These are phyloP conservation scores for Pyricularia pennisetigena DNA, from an alignment of 2,329 filamentous ascomycete species.

Conservation along the genomic window DNA sequence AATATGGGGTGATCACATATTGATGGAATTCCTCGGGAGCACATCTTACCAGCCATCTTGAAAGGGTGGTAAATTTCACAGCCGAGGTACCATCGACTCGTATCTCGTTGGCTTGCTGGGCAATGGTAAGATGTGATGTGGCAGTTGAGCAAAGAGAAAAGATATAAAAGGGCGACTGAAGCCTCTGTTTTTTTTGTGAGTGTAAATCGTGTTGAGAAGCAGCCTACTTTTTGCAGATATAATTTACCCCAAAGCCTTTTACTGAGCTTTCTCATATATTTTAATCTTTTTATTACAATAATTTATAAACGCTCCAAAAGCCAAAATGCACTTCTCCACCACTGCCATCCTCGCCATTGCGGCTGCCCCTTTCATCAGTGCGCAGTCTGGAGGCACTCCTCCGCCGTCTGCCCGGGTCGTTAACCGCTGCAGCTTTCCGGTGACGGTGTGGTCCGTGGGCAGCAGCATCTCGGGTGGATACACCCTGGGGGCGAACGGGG, in stretches of 20 bases:
- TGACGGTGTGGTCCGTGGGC: constrained; percentile 30
- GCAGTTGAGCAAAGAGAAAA: background rate
- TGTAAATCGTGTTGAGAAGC: background rate
- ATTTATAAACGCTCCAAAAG: background rate
- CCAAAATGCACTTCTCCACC: constrained; percentile 13
- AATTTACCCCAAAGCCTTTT: no score
- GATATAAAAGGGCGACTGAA: background rate
- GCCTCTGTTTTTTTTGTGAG: background rate
- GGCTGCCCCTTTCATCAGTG: constrained; percentile 13
- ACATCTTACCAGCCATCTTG: background rate
- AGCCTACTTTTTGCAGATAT: background rate
- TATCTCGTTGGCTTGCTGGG: background rate
- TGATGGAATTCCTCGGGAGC: background rate
- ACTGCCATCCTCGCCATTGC: constrained; percentile 15
- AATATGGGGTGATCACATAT: background rate
- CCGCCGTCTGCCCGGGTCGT: constrained; percentile 18
- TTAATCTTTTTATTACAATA: background rate
- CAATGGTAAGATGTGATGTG: background rate
- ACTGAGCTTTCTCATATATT: background rate
- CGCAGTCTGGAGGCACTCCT: constrained; percentile 17
- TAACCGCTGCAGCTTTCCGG: constrained; percentile 24
- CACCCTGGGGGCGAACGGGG: constrained; percentile 16
- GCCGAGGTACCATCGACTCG: background rate
- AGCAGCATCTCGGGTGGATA: constrained; percentile 15
- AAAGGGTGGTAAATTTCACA: background rate